Evolutionary conservation across 139 green algal species (phyloP).

Genomic region (Volvox reticuliferus): DNA sequence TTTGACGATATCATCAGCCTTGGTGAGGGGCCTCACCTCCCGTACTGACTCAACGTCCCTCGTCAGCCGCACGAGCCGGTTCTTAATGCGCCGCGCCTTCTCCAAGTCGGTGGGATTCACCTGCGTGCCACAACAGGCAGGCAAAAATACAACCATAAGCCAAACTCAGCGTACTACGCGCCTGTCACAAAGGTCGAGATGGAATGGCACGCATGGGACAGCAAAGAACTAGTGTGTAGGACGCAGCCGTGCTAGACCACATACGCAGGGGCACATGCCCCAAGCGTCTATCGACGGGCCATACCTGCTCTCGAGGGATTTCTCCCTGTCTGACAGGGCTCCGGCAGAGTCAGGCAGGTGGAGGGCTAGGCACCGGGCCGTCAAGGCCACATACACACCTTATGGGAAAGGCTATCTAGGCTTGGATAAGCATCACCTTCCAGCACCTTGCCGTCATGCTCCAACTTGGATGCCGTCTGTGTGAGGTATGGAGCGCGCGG

Average conservation of each 20-base stretch:
- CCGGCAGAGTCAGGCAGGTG: no score
- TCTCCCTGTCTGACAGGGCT: no score
- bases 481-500: no score
- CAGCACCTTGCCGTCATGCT: constrained; percentile 78
- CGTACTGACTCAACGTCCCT: constrained; percentile 70
- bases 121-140: constrained; percentile 14
- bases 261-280: no score
- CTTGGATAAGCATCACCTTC: constrained; percentile 85
- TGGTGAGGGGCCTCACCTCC: constrained; percentile 8
- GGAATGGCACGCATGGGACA: neutral
- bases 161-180: neutral
- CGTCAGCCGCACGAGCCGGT: constrained; percentile 68
- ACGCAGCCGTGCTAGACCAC: neutral
- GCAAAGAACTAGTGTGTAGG: neutral
- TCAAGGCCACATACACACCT: constrained; percentile 68
- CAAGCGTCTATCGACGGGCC: no score
- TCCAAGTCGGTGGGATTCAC: constrained; percentile 88
- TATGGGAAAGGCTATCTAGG: constrained; percentile 86
- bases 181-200: no score
- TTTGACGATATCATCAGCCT: no score
- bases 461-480: constrained; percentile 78
- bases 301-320: no score
- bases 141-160: neutral
- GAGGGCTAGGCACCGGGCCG: no score
- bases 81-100: constrained; percentile 91